Base-by-base conservation (phyloP, 331 rosid genomes). In the Quercus lobata region DNA sequence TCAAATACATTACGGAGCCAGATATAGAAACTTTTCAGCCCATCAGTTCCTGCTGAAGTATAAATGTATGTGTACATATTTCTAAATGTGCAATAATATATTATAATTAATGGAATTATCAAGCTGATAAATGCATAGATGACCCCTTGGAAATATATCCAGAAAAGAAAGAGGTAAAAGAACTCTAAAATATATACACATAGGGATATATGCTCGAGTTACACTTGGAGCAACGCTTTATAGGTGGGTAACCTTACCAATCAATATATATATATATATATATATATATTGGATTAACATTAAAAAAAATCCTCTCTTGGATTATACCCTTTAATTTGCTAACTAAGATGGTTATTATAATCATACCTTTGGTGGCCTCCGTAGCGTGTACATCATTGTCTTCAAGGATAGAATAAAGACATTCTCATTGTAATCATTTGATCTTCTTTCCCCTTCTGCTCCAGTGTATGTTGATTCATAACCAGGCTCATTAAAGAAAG, bases 401-500 rank as follows among this genome's bases (percentile, higher is more conserved):
- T 83, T 91, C 82, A 93, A 83, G 55, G 97, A 91, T 37, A 87
- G 71, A 78, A 88, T 61, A 83, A 91, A 91, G 46, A 77, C 84
- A 29, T 57, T 83, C 57, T 93, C 97, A 75, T 85, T 93, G 88
- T 93, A 91, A 54, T 82, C 89, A 81, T 75, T 84, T 57, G 97
- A 92, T 80, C 81, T 75, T 73, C 16, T 85, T 78, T 88, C 83
- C 83, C 97, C 97, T 12, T 79, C 85, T 1, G 1, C 27, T 57
- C 87, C 89, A 57, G 52, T 16, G 83, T 57, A 89, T 5, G 82
- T 4, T n/a, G 72, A 35, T 54, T 70, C 17, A 78, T 77, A 80
- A 16, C 97, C 97, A 32, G 97, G 97, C 76, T 93, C 97, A 76
- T 93, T 93, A 71, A 89, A 93, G 83, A 80, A 93, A 22, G 97